A percentile compares a stretch with the other conserved stretches of the same genome.
Conservation (phyloP, 768 basidiomycete genomes). For the Lentinula sp. region DNA sequence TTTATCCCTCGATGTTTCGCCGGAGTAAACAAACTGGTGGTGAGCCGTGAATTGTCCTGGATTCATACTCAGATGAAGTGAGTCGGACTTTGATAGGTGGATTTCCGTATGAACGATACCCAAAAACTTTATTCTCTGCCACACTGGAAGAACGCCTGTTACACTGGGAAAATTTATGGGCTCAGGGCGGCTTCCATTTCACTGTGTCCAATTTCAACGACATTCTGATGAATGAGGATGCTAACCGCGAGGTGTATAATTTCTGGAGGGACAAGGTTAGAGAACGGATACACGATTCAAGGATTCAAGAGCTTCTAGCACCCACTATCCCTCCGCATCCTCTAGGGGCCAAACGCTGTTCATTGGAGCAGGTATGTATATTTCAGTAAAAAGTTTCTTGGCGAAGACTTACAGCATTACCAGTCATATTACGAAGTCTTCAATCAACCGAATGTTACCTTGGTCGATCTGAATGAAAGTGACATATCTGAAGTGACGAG, state of each 20-base stretch:
- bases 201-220: slow-evolving; percentile 6
- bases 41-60: not conserved
- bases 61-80: not conserved
- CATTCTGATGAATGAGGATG: not conserved
- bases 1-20: slow-evolving; percentile 15
- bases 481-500: slow-evolving; percentile 11
- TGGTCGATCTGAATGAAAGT: slow-evolving; percentile 11
- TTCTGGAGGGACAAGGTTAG: slow-evolving; percentile 7
- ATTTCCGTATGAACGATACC: not conserved
- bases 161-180: slow-evolving; percentile 10
- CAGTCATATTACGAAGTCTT: slow-evolving; percentile 7
- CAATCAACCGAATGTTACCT: slow-evolving; percentile 11
- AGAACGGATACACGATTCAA: not conserved
- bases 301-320: not conserved
- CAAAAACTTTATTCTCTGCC: slow-evolving; percentile 1
- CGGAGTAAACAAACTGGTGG: slow-evolving; percentile 15
- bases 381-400: not conserved
- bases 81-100: not conserved
- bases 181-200: slow-evolving; percentile 8
- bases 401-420: not conserved
- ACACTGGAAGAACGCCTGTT: slow-evolving; percentile 10
- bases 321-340: not conserved
- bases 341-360: slow-evolving; percentile 1
- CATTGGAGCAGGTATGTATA: not conserved
- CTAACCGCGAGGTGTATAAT: not conserved